Percentiles rank a stretch among this genome's conserved stretches.
phyloP scores from a whole-genome alignment of 768 basidiomycete genomes.

The Phylloporus sp. region DNA sequence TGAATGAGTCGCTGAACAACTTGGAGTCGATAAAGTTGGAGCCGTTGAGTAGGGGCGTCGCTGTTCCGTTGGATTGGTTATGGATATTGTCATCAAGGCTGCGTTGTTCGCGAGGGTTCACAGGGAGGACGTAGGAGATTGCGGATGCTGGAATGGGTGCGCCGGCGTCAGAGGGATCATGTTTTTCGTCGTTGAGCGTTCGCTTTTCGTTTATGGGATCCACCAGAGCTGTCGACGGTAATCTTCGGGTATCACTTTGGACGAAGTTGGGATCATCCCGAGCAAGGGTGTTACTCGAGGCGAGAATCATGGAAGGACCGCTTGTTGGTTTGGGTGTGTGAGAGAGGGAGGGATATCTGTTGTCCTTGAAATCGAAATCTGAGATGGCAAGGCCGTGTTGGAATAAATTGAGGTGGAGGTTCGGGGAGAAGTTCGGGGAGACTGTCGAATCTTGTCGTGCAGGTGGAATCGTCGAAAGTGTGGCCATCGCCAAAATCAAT shows the following conservation, averaged over 20 bases:
- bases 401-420: slow-evolving; percentile 40
- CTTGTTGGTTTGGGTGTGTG: slow-evolving; percentile 21
- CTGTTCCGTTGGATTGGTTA: slow-evolving; percentile 14
- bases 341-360: slow-evolving; percentile 45
- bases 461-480: slow-evolving; percentile 49
- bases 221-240: slow-evolving; percentile 8
- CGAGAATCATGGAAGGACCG: slow-evolving; percentile 28
- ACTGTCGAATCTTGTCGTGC: slow-evolving; percentile 37
- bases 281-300: slow-evolving; percentile 24
- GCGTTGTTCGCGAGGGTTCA: slow-evolving; percentile 45
- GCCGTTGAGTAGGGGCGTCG: slow-evolving; percentile 23
- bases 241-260: slow-evolving; percentile 11
- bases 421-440: slow-evolving; percentile 27
- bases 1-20: slow-evolving; percentile 28
- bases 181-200: slow-evolving; percentile 21
- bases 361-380: slow-evolving; percentile 61
- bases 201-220: slow-evolving; percentile 21
- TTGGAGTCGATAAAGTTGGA: slow-evolving; percentile 26
- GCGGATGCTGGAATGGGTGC: slow-evolving; percentile 27
- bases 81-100: slow-evolving; percentile 42
- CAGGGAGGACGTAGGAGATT: slow-evolving; percentile 44
- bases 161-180: slow-evolving; percentile 16
- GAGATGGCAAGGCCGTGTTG: slow-evolving; percentile 49
- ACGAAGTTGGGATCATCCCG: slow-evolving; percentile 18
- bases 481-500: slow-evolving; percentile 30